These are phyloP conservation scores for Gymnopilus dilepis DNA, from an alignment of 768 basidiomycete genomes.

Conservation along the genomic window DNA sequence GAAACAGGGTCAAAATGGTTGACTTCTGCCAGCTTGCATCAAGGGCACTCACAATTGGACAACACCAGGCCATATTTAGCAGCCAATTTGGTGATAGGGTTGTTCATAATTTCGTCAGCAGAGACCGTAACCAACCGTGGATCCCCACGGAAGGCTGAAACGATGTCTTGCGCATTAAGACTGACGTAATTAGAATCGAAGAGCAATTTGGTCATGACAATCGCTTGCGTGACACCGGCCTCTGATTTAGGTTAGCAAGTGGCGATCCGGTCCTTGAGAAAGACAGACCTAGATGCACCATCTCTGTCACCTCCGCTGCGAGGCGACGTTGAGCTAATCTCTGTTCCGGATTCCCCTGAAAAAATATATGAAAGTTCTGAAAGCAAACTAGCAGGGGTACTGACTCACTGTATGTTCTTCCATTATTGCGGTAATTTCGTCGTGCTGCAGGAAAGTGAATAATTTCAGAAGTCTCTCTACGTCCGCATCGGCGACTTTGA, in stretches of 20 bases:
- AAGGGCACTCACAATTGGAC: conserved; percentile 63
- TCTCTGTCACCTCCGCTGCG: conserved; percentile 58
- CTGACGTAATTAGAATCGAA: conserved; percentile 49
- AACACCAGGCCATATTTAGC: conserved; percentile 59
- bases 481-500: conserved; percentile 80
- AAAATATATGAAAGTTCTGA: neutral
- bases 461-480: conserved; percentile 80
- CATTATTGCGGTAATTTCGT: conserved; percentile 62
- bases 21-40: neutral
- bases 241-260: conserved; percentile 31
- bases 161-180: conserved; percentile 60
- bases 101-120: conserved; percentile 54
- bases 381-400: neutral
- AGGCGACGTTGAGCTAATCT: conserved; percentile 53
- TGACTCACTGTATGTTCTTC: conserved; percentile 58
- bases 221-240: conserved; percentile 44
- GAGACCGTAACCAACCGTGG: conserved; percentile 63
- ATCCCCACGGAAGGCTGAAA: conserved; percentile 67
- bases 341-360: conserved; percentile 46
- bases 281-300: conserved; percentile 48
- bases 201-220: conserved; percentile 47
- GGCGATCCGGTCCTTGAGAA: neutral
- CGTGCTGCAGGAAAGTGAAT: conserved; percentile 76
- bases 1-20: conserved; percentile 8
- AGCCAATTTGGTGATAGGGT: conserved; percentile 65